phyloP scores from a whole-genome alignment of 257 asterid species.

The Schizonepeta tenuifolia region DNA sequence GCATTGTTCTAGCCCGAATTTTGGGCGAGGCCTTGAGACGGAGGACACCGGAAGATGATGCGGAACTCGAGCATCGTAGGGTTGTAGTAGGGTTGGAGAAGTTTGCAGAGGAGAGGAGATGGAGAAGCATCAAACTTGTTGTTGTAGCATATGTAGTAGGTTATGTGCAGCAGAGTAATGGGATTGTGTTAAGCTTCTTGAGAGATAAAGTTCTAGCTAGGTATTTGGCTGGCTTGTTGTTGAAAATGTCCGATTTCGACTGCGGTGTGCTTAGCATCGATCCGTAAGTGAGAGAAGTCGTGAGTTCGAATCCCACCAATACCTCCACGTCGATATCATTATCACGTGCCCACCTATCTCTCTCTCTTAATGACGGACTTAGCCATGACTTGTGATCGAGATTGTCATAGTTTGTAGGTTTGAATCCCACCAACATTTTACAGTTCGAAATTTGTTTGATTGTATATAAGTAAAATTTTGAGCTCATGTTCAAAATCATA shows the following conservation, averaged over 20 bases:
- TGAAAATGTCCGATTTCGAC: conserved; percentile 41
- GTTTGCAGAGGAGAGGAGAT: conserved; percentile 49
- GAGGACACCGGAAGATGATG: conserved; percentile 19
- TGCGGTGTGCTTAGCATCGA: conserved; percentile 35
- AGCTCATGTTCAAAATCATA: too few species aligned
- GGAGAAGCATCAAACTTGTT: conserved; percentile 48
- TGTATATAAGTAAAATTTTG: too few species aligned
- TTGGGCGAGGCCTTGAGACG: conserved; percentile 35
- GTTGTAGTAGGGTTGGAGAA: conserved; percentile 34
- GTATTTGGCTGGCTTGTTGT: conserved; percentile 33
- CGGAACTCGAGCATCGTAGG: conserved; percentile 30
- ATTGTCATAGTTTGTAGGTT: too few species aligned
- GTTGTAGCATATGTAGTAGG: conserved; percentile 44
- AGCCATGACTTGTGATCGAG: too few species aligned
- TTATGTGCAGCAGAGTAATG: conserved; percentile 42
- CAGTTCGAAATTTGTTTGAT: too few species aligned
- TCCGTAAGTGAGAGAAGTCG: background rate
- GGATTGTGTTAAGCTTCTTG: conserved; percentile 40
- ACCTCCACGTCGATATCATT: background rate
- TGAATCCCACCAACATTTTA: too few species aligned
- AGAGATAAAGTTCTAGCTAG: conserved; percentile 36
- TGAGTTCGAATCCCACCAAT: background rate
- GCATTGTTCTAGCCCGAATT: conserved; percentile 36
- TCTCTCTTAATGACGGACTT: too few species aligned
- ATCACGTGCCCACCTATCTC: too few species aligned